Evolutionary conservation across 139 green algal species (phyloP).

Genomic region (Chlorella vulgaris): DNA sequence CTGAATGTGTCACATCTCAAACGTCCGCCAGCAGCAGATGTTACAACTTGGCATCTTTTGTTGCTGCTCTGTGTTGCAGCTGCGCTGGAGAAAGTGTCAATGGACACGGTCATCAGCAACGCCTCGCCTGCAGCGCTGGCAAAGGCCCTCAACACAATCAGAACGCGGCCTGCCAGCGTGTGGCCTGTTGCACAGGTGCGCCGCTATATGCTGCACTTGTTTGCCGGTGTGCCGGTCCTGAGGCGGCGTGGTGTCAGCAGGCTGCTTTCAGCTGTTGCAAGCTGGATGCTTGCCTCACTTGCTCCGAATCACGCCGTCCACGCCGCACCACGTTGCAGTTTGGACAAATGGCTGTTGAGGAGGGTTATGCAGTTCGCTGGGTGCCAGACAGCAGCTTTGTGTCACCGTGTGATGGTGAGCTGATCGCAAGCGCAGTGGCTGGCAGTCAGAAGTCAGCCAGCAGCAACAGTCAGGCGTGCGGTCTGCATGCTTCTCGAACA

Average conservation of each 20-base stretch:
- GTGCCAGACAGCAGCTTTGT: neutral
- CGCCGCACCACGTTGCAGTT: constrained; percentile 5
- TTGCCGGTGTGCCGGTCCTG: too few relatives aligned
- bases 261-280: too few relatives aligned
- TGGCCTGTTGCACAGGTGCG: constrained; percentile 5
- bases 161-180: neutral
- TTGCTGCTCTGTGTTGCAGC: too few relatives aligned
- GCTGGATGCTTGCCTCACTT: too few relatives aligned
- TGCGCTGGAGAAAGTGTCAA: neutral
- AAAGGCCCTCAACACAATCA: neutral
- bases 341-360: constrained; percentile 5
- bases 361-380: constrained; percentile 13
- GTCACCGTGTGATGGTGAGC: constrained; percentile 15
- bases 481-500: too few relatives aligned
- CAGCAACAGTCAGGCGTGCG: too few relatives aligned
- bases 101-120: neutral
- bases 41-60: neutral
- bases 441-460: too few relatives aligned
- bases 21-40: too few relatives aligned
- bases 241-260: too few relatives aligned
- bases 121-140: neutral
- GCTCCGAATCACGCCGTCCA: too few relatives aligned
- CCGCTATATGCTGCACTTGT: neutral
- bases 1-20: neutral
- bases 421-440: neutral